Evolutionary conservation across 2,329 filamentous ascomycete species (phyloP), one percentile per base, ranked within the genome.

Genomic region (Xylariaceae sp.): DNA sequence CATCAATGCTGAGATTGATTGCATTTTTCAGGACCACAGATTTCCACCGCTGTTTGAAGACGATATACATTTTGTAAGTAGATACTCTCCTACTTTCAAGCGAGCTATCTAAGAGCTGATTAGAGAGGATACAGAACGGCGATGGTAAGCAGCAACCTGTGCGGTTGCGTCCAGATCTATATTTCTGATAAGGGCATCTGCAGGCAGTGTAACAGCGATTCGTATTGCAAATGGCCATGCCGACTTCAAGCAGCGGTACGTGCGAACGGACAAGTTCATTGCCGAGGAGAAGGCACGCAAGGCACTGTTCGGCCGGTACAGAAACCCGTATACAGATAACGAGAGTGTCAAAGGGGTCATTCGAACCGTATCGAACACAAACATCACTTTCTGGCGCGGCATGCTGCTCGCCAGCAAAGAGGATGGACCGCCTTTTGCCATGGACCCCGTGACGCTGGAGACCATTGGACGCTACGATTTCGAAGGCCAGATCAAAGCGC

Each of bases 291-390:
- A 50, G 33, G 55, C 55, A 16, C 43, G 43, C 15, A 40, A 50
- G 47, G 21, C 50, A 31, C 52, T 79, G 11, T 75, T 79, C 36
- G 75, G 75, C 0, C 62, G 67, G 29, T 79, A 79, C 46, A 62
- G 75, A 13, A 79, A 80, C 50, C 71, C 71, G 0, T 76, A 66
- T 45, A 77, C 73, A 6, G 72, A 76, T 50, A 70, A 70, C 35
- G 71, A 74, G 54, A 67, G 65, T 43, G 73, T 77, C 5, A 68
- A 67, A 34, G 71, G 71, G 2, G 68, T 76, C 4, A 72, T 78
- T 28, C 61, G 74, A 15, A 78, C 73, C 0, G 73, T 73, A 0
- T 67, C 70, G 3, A 80, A 81, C 46, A 80, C 76, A 1, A 80
- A 81, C 40, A 60, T 80, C n/a, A 61, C 73, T 1, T 76, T 71